A percentile compares a stretch with the other conserved stretches of the same genome.
Conservation (phyloP, 306 rosid species). For the Prunus kanzakura region DNA sequence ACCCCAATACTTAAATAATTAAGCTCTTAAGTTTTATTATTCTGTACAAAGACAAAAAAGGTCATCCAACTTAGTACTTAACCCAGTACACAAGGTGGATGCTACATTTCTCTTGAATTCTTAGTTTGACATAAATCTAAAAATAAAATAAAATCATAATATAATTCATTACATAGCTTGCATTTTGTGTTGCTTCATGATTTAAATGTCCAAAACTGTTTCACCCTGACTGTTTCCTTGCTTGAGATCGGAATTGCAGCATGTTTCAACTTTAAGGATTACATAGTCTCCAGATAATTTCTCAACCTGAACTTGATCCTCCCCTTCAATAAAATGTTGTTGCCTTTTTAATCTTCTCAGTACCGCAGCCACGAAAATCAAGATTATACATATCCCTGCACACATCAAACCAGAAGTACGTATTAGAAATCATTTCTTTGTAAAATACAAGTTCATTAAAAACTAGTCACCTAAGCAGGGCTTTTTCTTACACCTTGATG, state of each 20-base stretch:
- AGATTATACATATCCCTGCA: constrained; percentile 43
- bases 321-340: constrained; percentile 21
- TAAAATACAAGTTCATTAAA: too few relatives aligned
- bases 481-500: too few relatives aligned
- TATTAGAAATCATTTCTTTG: not conserved
- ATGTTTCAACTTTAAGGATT: not conserved
- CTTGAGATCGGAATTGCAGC: not conserved
- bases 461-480: too few relatives aligned
- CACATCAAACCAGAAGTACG: not conserved
- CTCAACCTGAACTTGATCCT: constrained; percentile 26
- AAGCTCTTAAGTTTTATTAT: too few relatives aligned
- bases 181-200: not conserved
- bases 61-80: too few relatives aligned
- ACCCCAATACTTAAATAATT: too few relatives aligned
- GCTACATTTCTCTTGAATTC: too few relatives aligned
- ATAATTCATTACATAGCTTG: not conserved
- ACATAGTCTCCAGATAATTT: constrained; percentile 25
- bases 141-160: too few relatives aligned
- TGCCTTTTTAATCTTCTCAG: constrained; percentile 28
- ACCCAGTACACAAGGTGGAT: too few relatives aligned
- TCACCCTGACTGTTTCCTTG: not conserved
- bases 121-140: too few relatives aligned
- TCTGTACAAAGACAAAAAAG: too few relatives aligned
- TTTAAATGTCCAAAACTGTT: not conserved
- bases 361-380: constrained; percentile 20